phyloP scores from a whole-genome alignment of 2,329 filamentous ascomycete species.

The Pleomassaria siparia region DNA sequence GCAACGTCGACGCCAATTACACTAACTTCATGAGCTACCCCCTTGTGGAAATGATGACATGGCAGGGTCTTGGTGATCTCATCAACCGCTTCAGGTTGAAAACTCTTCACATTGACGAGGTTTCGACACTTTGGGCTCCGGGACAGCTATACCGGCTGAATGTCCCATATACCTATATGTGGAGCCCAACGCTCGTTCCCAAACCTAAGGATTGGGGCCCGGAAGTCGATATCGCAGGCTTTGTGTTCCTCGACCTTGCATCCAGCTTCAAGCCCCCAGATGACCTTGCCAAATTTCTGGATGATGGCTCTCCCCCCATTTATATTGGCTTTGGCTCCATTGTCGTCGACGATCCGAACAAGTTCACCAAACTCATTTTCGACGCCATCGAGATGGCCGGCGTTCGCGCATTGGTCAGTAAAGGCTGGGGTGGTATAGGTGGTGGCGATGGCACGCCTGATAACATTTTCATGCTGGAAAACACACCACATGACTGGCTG shows the following conservation, averaged over 20 bases:
- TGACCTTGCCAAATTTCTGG: conserved; percentile 48
- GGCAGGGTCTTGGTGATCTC: conserved; percentile 68
- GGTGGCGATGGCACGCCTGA: conserved; percentile 53
- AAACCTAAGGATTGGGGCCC: conserved; percentile 70
- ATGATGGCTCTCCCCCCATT: conserved; percentile 56
- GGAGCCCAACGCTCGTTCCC: conserved; percentile 63
- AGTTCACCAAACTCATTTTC: conserved; percentile 71
- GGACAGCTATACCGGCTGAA: conserved; percentile 71
- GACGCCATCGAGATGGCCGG: conserved; percentile 66
- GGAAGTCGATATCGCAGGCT: conserved; percentile 74
- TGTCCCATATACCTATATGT: conserved; percentile 73
- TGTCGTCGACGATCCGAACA: conserved; percentile 70
- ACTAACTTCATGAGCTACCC: conserved; percentile 82
- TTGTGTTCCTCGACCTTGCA: conserved; percentile 73
- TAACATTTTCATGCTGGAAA: conserved; percentile 70
- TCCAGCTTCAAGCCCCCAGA: conserved; percentile 61
- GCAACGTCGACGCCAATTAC: conserved; percentile 70
- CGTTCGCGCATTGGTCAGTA: conserved; percentile 70
- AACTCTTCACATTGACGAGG: conserved; percentile 69
- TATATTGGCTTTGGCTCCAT: conserved; percentile 80
- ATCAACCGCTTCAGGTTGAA: conserved; percentile 73
- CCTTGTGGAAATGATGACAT: conserved; percentile 75
- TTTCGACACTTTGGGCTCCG: conserved; percentile 76
- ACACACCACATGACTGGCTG: conserved; percentile 76
- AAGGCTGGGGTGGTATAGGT: conserved; percentile 75